Evolutionary conservation across 129 eudicot species (phyloP).

Genomic region (Tagetes patula): DNA sequence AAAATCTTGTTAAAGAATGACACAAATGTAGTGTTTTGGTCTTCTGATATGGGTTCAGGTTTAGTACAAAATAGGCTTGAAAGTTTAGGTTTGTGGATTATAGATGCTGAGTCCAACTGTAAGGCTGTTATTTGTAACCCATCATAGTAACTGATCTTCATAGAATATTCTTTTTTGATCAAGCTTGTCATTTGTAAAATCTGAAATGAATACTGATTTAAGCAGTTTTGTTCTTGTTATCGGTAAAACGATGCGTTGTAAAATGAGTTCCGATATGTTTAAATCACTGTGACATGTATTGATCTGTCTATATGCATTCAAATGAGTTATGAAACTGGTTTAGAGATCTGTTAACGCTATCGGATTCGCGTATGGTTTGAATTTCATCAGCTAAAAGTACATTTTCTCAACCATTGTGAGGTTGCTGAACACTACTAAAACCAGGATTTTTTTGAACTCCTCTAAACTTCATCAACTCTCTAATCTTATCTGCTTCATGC

Average conservation of each 20-base stretch:
- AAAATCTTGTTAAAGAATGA: constrained; percentile 29
- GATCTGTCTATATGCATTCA: not conserved
- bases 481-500: constrained; percentile 42
- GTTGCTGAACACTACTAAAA: constrained; percentile 29
- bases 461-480: constrained; percentile 45
- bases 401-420: not conserved
- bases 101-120: constrained; percentile 66
- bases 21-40: constrained; percentile 57
- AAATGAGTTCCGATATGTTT: not conserved
- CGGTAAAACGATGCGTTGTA: not conserved
- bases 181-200: constrained; percentile 13
- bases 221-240: constrained; percentile 9
- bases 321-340: not conserved
- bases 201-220: not conserved
- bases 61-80: constrained; percentile 45
- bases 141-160: constrained; percentile 37
- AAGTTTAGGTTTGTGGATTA: constrained; percentile 60
- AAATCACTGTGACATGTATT: not conserved
- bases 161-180: not conserved
- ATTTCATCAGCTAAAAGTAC: too few relatives aligned
- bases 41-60: constrained; percentile 38
- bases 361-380: too few relatives aligned
- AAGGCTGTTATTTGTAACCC: constrained; percentile 66
- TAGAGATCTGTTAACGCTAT: too few relatives aligned
- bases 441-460: constrained; percentile 53